Evolutionary conservation across 257 asterid genomes (phyloP), one percentile per base, ranked within the genome.

Genomic region (Jasminum sambac): DNA sequence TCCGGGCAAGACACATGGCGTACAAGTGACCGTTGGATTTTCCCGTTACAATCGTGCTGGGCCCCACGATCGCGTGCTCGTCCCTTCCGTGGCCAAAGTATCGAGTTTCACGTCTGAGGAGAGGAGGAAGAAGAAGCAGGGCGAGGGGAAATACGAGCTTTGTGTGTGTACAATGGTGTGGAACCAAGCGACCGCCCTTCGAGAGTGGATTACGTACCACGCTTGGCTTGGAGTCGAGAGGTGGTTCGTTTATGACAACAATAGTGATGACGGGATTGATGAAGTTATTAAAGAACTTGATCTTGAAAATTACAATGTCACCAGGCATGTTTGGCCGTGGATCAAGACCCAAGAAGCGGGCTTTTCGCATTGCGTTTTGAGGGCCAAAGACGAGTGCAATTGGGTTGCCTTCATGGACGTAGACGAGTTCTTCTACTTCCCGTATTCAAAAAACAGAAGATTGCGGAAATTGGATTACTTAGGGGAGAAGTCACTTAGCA

Each of bases 281-380:
- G 79, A 82, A 39, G 83, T 87, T 36, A 65, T 89, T 65, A 76
- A 52, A 44, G 78, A 87, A 11, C 98, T 91, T 26, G 86, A 82
- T 46, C 76, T 4, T 10, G 87, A 82, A 36, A 71, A 75, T 58
- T 84, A 81, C 79, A 91, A 91, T 42, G 89, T 95, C 9, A 85
- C 87, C 0, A 82, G 98, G 84, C 98, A 91, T 57, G 87, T 84
- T 3, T 95, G 99, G 99, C 98, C 98, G 0, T 95, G 99, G 99
- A 83, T 95, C 76, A 95, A 95, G 81, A 91, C 98, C 30, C 99
- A 95, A 69, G 99, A 95, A 82, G 98, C 99, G 11, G 98, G 99
- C 0, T 95, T 95, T 84, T 95, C 99, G 3, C 96, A 91, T 69
- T 95, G 99, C 69, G 95, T 96, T 38, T 82, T 95, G 10, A 77